phyloP scores from a whole-genome alignment of 1,284 basidiomycete genomes.

The Papiliotrema terrestris region DNA sequence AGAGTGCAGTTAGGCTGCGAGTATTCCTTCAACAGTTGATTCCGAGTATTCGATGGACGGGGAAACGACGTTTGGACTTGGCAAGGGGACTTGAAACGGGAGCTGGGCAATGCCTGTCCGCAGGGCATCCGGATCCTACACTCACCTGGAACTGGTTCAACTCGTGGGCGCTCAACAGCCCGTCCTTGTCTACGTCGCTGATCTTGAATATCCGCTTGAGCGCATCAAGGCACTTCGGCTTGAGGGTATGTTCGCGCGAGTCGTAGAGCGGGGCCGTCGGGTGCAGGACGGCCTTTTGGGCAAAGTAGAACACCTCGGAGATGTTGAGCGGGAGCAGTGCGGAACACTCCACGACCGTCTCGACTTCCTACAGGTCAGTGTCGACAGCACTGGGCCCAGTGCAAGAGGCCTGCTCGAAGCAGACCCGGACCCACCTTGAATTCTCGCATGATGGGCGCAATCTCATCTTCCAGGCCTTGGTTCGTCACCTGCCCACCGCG shows the following conservation, averaged over 20 bases:
- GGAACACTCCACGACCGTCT: conserved; percentile 96
- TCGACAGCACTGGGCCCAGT: too few species aligned
- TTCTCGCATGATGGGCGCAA: conserved; percentile 91
- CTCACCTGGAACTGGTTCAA: conserved; percentile 93
- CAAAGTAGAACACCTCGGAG: conserved; percentile 98
- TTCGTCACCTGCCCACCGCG: conserved; percentile 90
- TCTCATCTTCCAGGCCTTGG: conserved; percentile 89
- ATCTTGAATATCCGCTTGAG: conserved; percentile 92
- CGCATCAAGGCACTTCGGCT: conserved; percentile 86
- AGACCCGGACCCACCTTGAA: conserved; percentile 87
- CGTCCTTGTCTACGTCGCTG: conserved; percentile 93
- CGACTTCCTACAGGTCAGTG: conserved; percentile 70
- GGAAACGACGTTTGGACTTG: too few species aligned
- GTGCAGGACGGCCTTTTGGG: conserved; percentile 95
- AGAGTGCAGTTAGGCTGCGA: too few species aligned
- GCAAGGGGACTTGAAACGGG: too few species aligned
- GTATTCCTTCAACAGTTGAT: too few species aligned
- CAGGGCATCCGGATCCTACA: too few species aligned
- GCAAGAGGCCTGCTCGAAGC: too few species aligned
- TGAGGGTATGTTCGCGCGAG: conserved; percentile 90
- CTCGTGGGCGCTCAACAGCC: conserved; percentile 81
- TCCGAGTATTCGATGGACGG: too few species aligned
- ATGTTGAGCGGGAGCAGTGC: conserved; percentile 86
- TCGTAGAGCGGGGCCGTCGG: conserved; percentile 97
- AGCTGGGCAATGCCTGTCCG: too few species aligned